Base-by-base conservation (phyloP, 2,329 filamentous ascomycete genomes). In the Juglanconis oblonga region DNA sequence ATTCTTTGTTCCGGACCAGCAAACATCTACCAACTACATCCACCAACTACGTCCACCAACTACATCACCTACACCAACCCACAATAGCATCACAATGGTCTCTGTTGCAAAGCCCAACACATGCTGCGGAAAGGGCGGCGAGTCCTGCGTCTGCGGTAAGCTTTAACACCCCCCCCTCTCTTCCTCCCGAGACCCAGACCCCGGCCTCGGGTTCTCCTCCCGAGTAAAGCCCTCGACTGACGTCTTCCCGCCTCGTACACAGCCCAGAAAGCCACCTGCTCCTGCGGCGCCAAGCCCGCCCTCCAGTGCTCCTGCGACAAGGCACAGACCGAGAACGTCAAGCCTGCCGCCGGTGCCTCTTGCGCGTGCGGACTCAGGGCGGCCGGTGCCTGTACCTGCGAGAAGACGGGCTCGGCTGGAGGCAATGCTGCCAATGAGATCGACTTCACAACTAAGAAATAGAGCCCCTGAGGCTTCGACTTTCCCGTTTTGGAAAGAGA, bases 291-390 rank as follows among this genome's bases (percentile, higher is more conserved):
- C 67, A 87, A 92, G 58, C 89, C 90, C 29, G 90, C 88, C 61
- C 90, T 90, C 62, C 79, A 87, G 69, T 96, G 92, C 79, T 96
- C 88, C 40, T 96, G 92, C 73, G 88, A 91, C 65, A 85, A 90
- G 57, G 82, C 90, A 1, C 69, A 77, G 3, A 78, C 79, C 24
- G 91, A 96, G 80, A 96, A 96, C 76, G 73, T 77, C n/a, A 74
- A 80, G 52, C 72, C 79, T 6, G 64, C 76, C 3, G 64, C 76
- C 3, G 89, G 88, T 17, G 77, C 79, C 47, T 82, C 88, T 5
- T 97, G 93, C 73, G 79, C 85, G 7, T 97, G 93, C 73, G 93
- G 93, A 64, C 82, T 87, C 73, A 84, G 92, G 61, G 84, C 89
- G 58, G 82, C 85, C 67, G 81, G 89, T 90, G 79, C 83, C 31